Conservation (phyloP, 2,329 filamentous ascomycete species). For the Neurospora sp. region DNA sequence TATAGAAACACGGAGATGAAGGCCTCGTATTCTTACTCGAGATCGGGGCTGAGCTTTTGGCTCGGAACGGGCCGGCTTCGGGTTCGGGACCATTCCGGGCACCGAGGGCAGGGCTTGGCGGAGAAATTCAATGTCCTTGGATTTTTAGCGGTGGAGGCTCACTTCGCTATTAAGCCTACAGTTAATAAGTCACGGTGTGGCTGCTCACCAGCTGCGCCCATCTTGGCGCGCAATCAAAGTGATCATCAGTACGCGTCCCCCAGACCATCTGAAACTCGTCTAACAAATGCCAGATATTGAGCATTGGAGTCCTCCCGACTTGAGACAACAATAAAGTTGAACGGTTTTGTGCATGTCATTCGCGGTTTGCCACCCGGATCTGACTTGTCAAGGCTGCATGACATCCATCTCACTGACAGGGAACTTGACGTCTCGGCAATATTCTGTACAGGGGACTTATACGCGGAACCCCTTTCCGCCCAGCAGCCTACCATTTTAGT, state of each 20-base stretch:
- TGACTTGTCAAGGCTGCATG: not conserved
- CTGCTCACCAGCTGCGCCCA: not conserved
- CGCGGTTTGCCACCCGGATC: not conserved
- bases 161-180: not conserved
- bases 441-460: not conserved
- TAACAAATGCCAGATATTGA: not conserved
- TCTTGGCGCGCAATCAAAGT: not conserved
- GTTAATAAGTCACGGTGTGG: not conserved
- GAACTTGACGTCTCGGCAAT: not conserved
- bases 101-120: not conserved
- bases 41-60: not conserved
- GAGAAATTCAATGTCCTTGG: not conserved
- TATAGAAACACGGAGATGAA: not conserved
- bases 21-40: not conserved
- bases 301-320: not conserved
- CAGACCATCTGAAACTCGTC: not conserved
- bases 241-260: not conserved
- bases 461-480: not conserved
- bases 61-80: not conserved
- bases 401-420: not conserved
- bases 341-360: not conserved
- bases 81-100: not conserved
- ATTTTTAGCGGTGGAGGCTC: not conserved
- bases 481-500: not conserved
- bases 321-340: not conserved